Conservation (phyloP, 2,329 filamentous ascomycete species). For the Aspergillus quadrilineatus region DNA sequence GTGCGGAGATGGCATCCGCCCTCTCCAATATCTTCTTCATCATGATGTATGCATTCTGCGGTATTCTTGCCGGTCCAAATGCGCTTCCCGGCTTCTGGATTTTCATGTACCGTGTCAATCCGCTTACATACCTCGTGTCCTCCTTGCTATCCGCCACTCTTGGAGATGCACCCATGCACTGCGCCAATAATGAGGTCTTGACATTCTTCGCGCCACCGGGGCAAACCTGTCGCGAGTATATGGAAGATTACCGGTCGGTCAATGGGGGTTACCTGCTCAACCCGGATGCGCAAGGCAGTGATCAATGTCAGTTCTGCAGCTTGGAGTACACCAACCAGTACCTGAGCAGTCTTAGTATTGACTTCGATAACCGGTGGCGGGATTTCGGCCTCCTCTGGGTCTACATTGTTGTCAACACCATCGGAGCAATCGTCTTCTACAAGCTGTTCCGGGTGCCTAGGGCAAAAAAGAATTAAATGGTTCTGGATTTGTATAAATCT, state of each 20-base stretch:
- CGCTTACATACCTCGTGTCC: constrained; percentile 47
- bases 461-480: neutral
- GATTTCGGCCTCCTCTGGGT: constrained; percentile 66
- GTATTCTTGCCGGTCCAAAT: constrained; percentile 42
- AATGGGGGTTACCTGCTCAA: constrained; percentile 58
- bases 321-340: constrained; percentile 40
- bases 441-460: constrained; percentile 38
- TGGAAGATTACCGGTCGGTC: constrained; percentile 50
- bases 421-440: constrained; percentile 48
- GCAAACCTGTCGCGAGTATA: constrained; percentile 61
- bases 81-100: constrained; percentile 67
- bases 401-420: constrained; percentile 59
- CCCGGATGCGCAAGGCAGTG: constrained; percentile 39
- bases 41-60: constrained; percentile 76
- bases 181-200: constrained; percentile 68
- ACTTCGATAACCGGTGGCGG: constrained; percentile 62
- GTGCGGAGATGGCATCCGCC: constrained; percentile 72
- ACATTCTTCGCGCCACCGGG: constrained; percentile 60
- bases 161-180: constrained; percentile 66
- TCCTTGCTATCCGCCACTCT: neutral
- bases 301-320: constrained; percentile 53
- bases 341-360: constrained; percentile 44
- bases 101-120: constrained; percentile 61
- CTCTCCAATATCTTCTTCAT: constrained; percentile 74
- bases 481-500: too few species aligned